A percentile compares a stretch with the other conserved stretches of the same genome.
These are phyloP conservation scores for Tuber calosporum DNA, from an alignment of 495 filamentous ascomycete genomes.

Conservation along the genomic window DNA sequence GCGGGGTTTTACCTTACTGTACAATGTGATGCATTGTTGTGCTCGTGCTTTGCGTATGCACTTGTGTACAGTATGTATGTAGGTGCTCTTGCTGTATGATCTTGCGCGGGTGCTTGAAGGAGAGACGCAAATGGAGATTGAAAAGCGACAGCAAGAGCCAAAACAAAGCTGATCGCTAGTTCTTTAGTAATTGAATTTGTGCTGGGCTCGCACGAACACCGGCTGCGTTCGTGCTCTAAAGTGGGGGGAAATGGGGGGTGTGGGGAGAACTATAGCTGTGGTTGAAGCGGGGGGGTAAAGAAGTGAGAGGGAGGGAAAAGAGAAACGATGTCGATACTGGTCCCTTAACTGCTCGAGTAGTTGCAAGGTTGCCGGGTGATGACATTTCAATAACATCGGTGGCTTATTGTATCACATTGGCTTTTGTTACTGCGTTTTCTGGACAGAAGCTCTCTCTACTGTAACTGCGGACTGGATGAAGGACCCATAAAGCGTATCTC, in stretches of 20 bases:
- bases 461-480: not conserved
- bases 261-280: not conserved
- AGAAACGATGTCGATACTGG: not conserved
- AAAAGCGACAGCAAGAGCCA: not conserved
- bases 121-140: not conserved
- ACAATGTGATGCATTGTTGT: constrained; percentile 3
- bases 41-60: not conserved
- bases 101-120: not conserved
- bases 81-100: constrained; percentile 1
- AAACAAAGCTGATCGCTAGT: not conserved
- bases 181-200: not conserved
- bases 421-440: not conserved
- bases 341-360: not conserved
- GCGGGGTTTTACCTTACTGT: not conserved
- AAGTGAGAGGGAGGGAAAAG: not conserved
- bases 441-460: not conserved
- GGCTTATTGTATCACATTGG: not conserved
- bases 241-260: not conserved
- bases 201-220: not conserved
- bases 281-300: not conserved
- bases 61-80: not conserved
- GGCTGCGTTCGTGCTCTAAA: not conserved
- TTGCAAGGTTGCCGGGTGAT: not conserved
- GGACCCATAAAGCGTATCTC: not conserved
- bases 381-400: not conserved